phyloP scores from a whole-genome alignment of 768 basidiomycete genomes.

The Hypholoma sublateritium region DNA sequence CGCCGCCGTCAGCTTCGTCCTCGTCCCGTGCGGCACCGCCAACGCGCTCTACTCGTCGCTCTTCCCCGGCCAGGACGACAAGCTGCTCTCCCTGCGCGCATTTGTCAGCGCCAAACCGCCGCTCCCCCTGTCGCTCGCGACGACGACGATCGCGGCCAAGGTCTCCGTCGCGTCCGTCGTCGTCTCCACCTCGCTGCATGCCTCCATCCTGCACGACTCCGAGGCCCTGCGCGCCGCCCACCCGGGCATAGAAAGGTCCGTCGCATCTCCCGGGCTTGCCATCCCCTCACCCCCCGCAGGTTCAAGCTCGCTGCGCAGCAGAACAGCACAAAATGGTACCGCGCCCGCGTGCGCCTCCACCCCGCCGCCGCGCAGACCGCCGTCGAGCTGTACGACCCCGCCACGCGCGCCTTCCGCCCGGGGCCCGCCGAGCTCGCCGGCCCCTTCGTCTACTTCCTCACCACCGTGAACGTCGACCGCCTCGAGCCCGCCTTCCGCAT shows the following conservation, averaged over 20 bases:
- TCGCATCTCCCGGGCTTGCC: neutral
- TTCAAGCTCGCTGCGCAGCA: constrained; percentile 84
- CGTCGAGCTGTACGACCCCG: constrained; percentile 65
- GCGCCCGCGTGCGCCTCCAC: constrained; percentile 55
- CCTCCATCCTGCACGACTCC: constrained; percentile 80
- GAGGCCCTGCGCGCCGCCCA: constrained; percentile 67
- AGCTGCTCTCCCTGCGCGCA: constrained; percentile 55
- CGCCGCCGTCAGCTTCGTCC: constrained; percentile 40
- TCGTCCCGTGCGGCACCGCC: constrained; percentile 84
- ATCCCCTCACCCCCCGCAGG: constrained; percentile 31
- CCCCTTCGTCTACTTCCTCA: constrained; percentile 85
- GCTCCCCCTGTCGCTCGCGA: constrained; percentile 52
- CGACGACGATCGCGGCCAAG: constrained; percentile 37
- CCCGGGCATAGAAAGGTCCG: constrained; percentile 67
- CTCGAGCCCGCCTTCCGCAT: constrained; percentile 84
- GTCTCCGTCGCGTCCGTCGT: constrained; percentile 58
- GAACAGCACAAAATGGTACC: constrained; percentile 75
- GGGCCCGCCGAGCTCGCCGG: constrained; percentile 53
- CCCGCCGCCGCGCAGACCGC: constrained; percentile 37
- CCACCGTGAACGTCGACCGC: constrained; percentile 81
- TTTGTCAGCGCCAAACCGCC: constrained; percentile 39
- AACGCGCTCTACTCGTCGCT: constrained; percentile 86
- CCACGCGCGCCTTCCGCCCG: constrained; percentile 43
- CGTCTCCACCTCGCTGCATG: constrained; percentile 81
- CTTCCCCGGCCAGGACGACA: constrained; percentile 50